Base-by-base conservation (phyloP, 2,329 filamentous ascomycete species). In the Daldinia sp. region DNA sequence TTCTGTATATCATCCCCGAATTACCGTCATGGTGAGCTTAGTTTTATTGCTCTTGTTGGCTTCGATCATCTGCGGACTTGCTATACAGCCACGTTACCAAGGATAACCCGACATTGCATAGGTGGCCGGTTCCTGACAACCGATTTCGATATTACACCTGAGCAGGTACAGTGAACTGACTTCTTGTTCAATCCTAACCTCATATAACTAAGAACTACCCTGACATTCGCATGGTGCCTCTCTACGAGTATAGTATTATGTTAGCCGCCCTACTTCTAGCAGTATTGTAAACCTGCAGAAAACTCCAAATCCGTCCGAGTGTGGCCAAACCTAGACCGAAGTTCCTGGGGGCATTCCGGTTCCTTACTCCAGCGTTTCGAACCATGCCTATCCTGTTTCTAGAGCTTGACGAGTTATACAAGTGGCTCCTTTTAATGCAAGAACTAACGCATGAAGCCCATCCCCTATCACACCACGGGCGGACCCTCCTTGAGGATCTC, bases 401-500 rank as follows among this genome's bases (percentile, higher is more conserved):
- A 54, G 23, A 26, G 15, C 4, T 35, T 23, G 42, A 26, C 12
- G 54, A 51, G 13, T 26, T 60, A 46, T 63, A 65, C 39, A 62
- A 37, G 37, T 18, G 10, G 51, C 9, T 13, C 33, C 51, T 9
- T 26, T 58, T n/a, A 9, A 33, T 15, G 18, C 6, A 48, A 23
- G 10, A 44, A 7, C 13, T 10, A 35, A 59, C 18, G 18, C 28
- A 37, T 7, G 13, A 23, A 20, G 26, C 30, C 28, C 5, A 20
- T 35, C 18, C 42, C 26, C 18, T 48, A 60, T 65, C n/a, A 61
- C 26, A 61, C 15, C 51, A 55, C 48, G 54, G 66, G 61, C 35
- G 68, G 70, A 2, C 66, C 66, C 46, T 73, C 70, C 41, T 62
- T 69, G 15, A 74, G 60, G 20, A 75, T 73, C 37, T 74, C 74